A percentile compares a stretch with the other conserved stretches of the same genome.
Evolutionary conservation across 257 asterid genomes (phyloP).

Genomic region (Solanum arcanum): DNA sequence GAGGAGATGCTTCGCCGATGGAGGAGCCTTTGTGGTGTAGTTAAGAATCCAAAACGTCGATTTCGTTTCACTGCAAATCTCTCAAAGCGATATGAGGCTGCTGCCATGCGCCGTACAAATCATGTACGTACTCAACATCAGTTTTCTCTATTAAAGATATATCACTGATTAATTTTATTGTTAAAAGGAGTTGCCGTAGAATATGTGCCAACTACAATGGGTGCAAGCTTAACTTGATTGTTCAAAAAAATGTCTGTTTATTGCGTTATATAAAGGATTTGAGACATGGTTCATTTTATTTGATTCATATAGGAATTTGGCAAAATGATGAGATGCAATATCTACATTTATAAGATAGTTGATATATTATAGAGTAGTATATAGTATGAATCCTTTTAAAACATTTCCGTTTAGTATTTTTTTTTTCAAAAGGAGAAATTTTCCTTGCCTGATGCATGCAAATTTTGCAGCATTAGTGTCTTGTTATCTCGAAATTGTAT

Average conservation of each 20-base stretch:
- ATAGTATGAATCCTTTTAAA: background rate
- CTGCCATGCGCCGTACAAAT: constrained; percentile 66
- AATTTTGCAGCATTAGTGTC: background rate
- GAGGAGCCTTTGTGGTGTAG: constrained; percentile 65
- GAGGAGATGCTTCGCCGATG: constrained; percentile 62
- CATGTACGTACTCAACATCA: constrained; percentile 27
- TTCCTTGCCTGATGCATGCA: background rate
- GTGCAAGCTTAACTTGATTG: background rate
- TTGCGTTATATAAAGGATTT: background rate
- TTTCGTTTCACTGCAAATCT: constrained; percentile 88
- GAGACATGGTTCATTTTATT: background rate
- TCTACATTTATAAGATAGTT: background rate
- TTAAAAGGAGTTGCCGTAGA: background rate
- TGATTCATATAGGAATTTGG: background rate
- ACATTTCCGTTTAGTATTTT: no score
- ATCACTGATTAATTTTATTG: background rate
- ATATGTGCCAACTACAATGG: background rate
- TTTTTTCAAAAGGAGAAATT: background rate
- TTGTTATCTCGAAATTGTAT: background rate
- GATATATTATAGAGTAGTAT: background rate
- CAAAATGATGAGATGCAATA: background rate
- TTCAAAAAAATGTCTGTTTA: background rate
- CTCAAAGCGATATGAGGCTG: constrained; percentile 68
- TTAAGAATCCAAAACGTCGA: constrained; percentile 71
- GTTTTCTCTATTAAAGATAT: background rate